Base-by-base conservation (phyloP, 1,139 yeast genomes). In the Saccharomyces pastorianus region DNA sequence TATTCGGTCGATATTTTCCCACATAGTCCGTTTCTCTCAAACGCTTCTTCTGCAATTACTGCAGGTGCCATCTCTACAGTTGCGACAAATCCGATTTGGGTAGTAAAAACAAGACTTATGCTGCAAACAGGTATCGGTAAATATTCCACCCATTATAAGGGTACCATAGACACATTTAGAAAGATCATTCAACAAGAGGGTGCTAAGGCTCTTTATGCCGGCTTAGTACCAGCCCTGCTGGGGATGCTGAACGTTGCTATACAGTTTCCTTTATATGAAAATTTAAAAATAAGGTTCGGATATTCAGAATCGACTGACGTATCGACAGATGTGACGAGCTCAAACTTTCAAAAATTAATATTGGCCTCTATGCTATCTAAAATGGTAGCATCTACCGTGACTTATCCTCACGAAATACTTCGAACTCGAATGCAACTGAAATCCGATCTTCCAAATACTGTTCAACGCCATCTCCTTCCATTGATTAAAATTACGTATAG, bases 191-290 rank as follows among this genome's bases (percentile, higher is more conserved):
- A 70, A 54, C 80, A 82, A 56, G 99, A 93, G 69, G 99, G 99
- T 1, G 20, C 86, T 1, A 67, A 75, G 49, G 91, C 90, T n/a
- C 89, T 93, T 63, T 93, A 93, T 70, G 81, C 95, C 49, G 99
- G 99, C 1, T 75, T 93, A 46, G 80, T 89, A 7, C 97, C 99
- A 1, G 91, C 97, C 0, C 75, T 91, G 56, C 82, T 93, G 63
- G 99, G 99, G 0, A 76, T 93, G 47, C 76, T 88, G 42, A 99
- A 93, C 70, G 99, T 93, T 46, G 99, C 97, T 0, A 87, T 93
- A 53, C 99, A 93, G 72, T 93, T 93, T 76, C 99, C 99, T 23
- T 83, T 90, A n/a, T 93, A 93, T 68, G 99, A 93, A 66, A 77
- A 81, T 61, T 73, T 93, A 60, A 93, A 93, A 67, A 69, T 68